Evolutionary conservation across 2,329 filamentous ascomycete species (phyloP), one percentile per base, ranked within the genome.

Genomic region (Canariomyces notabilis): DNA sequence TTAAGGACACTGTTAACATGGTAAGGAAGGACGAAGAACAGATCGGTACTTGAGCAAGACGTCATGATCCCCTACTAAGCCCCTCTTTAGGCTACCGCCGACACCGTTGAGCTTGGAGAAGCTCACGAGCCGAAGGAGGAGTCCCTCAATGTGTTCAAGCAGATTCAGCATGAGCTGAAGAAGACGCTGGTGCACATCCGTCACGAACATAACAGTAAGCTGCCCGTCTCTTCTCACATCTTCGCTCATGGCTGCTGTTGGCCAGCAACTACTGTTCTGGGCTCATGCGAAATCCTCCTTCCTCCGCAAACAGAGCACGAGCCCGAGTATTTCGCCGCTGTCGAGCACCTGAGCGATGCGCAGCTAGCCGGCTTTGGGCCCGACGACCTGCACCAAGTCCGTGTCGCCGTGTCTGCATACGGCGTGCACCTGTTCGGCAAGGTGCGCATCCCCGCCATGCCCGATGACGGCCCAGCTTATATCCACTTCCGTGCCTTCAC

Each of bases 241-340:
- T 16, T 18, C 5, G 14, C 16, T 37, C 29, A 12, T n/a, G n/a
- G n/a, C n/a, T n/a, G n/a, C 20, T 20, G 37, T 23, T 37, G 16
- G 2, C 15, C 35, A 21, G 23, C 16, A 38, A 22, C 18, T 14
- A 5, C 6, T 11, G 42, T 43, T 42, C 26, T 4, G 9, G 9
- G 52, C 39, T 35, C 31, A 44, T 18, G 37, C 32, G n/a, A n/a
- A n/a, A n/a, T n/a, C n/a, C n/a, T n/a, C n/a, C n/a, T n/a, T n/a
- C n/a, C n/a, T 22, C 18, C 15, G 3, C 3, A 11, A 21, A 8
- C 35, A 75, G 74, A 78, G 56, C 76, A 79, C 53, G 75, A 78
- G 52, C 69, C 68, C 7, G 70, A 75, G 50, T 77, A 76, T 60
- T 79, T 79, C 64, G 68, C 69, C n/a, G 68, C 72, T 2, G 72